A percentile compares a stretch with the other conserved stretches of the same genome.
Evolutionary conservation across 345 rosid genomes (phyloP).

Genomic region (Euclidium syriacum): DNA sequence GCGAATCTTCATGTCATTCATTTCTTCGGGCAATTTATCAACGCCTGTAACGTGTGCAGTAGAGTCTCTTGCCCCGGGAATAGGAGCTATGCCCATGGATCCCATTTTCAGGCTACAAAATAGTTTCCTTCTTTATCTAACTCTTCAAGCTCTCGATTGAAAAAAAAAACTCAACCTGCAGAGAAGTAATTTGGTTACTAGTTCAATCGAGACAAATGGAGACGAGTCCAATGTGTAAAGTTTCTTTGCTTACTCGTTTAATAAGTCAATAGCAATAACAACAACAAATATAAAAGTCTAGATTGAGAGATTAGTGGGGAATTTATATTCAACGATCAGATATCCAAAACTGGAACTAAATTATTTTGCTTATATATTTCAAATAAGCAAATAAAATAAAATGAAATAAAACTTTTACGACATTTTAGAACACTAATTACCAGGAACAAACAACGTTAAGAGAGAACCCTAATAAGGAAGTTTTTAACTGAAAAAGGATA

Average conservation of each 20-base stretch:
- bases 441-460: background rate
- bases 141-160: background rate
- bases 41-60: conserved; percentile 44
- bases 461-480: background rate
- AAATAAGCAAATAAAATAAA: background rate
- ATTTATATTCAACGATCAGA: background rate
- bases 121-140: background rate
- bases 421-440: background rate
- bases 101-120: conserved; percentile 43
- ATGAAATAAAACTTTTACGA: background rate
- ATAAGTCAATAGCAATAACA: background rate
- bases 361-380: background rate
- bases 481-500: background rate
- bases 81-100: conserved; percentile 59
- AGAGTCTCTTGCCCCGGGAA: conserved; percentile 49
- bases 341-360: too few species aligned
- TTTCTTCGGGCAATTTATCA: conserved; percentile 71
- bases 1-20: conserved; percentile 86
- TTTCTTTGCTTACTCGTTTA: background rate
- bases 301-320: too few species aligned
- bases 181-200: background rate
- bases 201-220: background rate
- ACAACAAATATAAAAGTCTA: too few species aligned
- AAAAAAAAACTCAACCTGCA: conserved; percentile 1
- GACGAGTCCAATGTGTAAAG: background rate